Percentiles rank a stretch among this genome's conserved stretches.
phyloP scores from a whole-genome alignment of 2,329 filamentous ascomycete genomes.

The Paraconiothyrium sp. region DNA sequence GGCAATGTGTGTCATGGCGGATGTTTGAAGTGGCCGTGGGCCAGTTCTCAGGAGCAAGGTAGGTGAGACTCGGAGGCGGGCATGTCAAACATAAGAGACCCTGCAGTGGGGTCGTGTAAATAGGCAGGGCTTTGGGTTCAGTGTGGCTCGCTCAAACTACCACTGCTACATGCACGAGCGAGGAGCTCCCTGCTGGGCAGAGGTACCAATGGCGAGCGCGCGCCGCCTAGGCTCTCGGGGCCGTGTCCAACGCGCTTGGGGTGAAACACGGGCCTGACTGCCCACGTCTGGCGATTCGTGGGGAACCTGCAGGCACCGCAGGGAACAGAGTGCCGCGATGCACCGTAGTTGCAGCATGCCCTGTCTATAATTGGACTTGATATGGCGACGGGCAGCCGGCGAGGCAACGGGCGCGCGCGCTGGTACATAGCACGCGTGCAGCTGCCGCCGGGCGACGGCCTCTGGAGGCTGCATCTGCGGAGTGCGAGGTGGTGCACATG shows the following conservation, averaged over 20 bases:
- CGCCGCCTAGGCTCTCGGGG: constrained; percentile 49
- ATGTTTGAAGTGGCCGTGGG: constrained; percentile 48
- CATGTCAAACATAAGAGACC: constrained; percentile 53
- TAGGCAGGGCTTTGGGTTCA: constrained; percentile 47
- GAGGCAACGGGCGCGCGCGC: constrained; percentile 23
- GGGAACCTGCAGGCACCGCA: constrained; percentile 41
- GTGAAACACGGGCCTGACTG: constrained; percentile 51
- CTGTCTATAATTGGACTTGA: constrained; percentile 29
- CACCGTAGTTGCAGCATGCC: constrained; percentile 24
- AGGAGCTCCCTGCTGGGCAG: constrained; percentile 40
- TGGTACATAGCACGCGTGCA: constrained; percentile 18
- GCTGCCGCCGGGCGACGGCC: background rate
- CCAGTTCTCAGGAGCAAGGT: constrained; percentile 49
- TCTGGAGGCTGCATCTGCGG: background rate
- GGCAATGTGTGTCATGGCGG: constrained; percentile 55
- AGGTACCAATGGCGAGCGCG: constrained; percentile 43
- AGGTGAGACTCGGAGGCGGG: constrained; percentile 52
- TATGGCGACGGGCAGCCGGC: constrained; percentile 35
- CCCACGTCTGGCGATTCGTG: constrained; percentile 52
- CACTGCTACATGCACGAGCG: constrained; percentile 47
- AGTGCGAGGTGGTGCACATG: background rate
- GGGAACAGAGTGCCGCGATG: constrained; percentile 30
- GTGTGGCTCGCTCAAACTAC: constrained; percentile 48
- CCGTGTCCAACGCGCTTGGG: constrained; percentile 41
- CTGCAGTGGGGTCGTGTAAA: constrained; percentile 48